Conservation (phyloP, 2,329 filamentous ascomycete genomes). For the Fusarium goolgardi region DNA sequence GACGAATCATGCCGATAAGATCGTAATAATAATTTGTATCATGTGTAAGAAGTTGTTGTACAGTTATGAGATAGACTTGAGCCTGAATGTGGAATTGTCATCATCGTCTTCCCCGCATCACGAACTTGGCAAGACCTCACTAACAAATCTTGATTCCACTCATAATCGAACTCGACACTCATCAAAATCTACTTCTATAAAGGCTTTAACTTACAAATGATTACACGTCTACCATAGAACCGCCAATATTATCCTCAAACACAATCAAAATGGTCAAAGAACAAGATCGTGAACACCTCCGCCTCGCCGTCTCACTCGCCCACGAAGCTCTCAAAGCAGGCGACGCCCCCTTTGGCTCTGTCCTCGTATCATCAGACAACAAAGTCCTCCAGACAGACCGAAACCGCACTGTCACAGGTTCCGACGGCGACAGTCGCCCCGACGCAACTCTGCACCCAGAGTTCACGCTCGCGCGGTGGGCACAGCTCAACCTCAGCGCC, state of each 20-base stretch:
- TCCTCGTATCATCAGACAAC: conserved; percentile 49
- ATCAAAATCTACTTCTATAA: not conserved
- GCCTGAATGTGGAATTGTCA: not conserved
- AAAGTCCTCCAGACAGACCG: conserved; percentile 50
- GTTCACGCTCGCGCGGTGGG: conserved; percentile 53
- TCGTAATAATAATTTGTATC: not conserved
- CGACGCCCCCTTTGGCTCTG: conserved; percentile 53
- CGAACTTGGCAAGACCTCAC: conserved; percentile 11
- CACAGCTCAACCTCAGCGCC: conserved; percentile 51
- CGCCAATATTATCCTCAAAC: not conserved
- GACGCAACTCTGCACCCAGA: conserved; percentile 54
- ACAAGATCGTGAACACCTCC: conserved; percentile 28
- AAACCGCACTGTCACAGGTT: conserved; percentile 51
- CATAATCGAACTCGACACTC: not conserved
- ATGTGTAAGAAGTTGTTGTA: not conserved
- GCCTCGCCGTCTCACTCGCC: conserved; percentile 49
- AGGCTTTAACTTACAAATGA: rapidly evolving
- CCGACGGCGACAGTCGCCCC: conserved; percentile 39
- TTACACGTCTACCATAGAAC: not conserved
- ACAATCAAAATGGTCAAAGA: conserved; percentile 23
- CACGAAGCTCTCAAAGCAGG: conserved; percentile 53
- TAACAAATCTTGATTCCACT: not conserved
- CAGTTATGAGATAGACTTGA: not conserved
- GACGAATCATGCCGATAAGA: not conserved
- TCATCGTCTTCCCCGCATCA: conserved; percentile 34